Evolutionary conservation across 495 filamentous ascomycete species (phyloP).

Genomic region (Zalerion maritima): DNA sequence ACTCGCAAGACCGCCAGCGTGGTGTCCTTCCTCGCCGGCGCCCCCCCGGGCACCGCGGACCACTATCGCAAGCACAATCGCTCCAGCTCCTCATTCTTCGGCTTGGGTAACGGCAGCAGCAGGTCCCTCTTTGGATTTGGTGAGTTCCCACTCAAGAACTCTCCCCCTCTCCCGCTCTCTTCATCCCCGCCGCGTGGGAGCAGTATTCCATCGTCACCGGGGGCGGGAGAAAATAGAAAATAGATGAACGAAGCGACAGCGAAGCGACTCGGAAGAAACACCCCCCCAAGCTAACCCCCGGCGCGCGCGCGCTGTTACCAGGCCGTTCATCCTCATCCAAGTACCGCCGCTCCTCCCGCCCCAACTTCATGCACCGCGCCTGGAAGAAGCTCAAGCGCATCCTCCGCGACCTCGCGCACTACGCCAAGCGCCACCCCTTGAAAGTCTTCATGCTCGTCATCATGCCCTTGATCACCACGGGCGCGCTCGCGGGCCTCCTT

Average conservation of each 20-base stretch:
- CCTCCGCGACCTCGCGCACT: conserved; percentile 58
- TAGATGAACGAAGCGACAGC: conserved; percentile 1
- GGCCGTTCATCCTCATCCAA: conserved; percentile 44
- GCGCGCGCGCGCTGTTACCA: conserved; percentile 4
- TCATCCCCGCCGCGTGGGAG: conserved; percentile 38
- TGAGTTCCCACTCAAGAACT: conserved; percentile 40
- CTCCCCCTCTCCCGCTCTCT: conserved; percentile 40
- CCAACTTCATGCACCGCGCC: conserved; percentile 57
- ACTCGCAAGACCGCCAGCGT: conserved; percentile 10
- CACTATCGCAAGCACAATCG: conserved; percentile 22
- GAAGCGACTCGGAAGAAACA: not conserved
- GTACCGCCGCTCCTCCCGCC: conserved; percentile 59
- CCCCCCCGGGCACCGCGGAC: conserved; percentile 11
- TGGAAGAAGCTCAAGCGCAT: conserved; percentile 56
- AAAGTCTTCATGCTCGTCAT: conserved; percentile 78
- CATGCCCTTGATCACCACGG: conserved; percentile 70
- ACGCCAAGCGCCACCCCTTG: conserved; percentile 61
- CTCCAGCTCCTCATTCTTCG: conserved; percentile 39
- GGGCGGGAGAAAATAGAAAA: no score
- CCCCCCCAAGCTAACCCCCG: conserved; percentile 1
- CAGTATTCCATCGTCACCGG: no score
- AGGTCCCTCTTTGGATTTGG: conserved; percentile 31
- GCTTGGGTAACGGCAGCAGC: conserved; percentile 28
- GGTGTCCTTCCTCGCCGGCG: conserved; percentile 22
- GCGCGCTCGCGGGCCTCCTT: conserved; percentile 57